Conservation (phyloP, 2,329 filamentous ascomycete species). For the Cytospora paraplurivora region DNA sequence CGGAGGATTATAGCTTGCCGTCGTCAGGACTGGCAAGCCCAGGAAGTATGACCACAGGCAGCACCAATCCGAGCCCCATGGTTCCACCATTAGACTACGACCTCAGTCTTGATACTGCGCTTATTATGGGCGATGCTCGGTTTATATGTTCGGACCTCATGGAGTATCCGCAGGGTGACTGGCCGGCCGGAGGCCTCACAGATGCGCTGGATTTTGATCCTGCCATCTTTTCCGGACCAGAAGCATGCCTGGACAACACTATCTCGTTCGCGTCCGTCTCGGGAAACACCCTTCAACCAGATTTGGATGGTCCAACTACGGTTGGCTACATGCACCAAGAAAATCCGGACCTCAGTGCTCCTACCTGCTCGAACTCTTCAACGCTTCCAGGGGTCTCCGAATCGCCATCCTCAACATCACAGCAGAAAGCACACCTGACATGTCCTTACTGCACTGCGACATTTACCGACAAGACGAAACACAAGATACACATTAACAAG, state of each 20-base stretch:
- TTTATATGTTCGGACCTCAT: slow-evolving; percentile 9
- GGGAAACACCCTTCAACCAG: neutral
- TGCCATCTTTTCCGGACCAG: neutral
- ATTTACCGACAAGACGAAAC: slow-evolving; percentile 21
- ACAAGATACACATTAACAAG: slow-evolving; percentile 26
- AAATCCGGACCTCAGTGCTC: neutral
- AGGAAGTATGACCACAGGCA: slow-evolving; percentile 20
- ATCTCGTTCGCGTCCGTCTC: neutral
- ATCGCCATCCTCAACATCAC: slow-evolving; percentile 1
- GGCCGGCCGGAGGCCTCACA: neutral
- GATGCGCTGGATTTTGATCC: neutral
- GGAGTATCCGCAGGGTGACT: neutral
- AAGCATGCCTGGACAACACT: neutral
- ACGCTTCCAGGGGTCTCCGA: neutral
- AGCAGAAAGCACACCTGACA: neutral
- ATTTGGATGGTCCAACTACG: neutral
- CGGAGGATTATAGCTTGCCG: neutral
- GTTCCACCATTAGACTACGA: slow-evolving; percentile 17
- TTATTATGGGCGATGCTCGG: neutral
- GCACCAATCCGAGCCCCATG: slow-evolving; percentile 14
- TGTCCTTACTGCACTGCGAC: slow-evolving; percentile 20
- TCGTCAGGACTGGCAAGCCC: slow-evolving; percentile 12
- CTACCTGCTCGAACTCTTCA: neutral
- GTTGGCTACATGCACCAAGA: neutral
- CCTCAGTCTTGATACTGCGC: neutral